A percentile compares a stretch with the other conserved stretches of the same genome.
phyloP scores from a whole-genome alignment of 177 flowering plant species.

The Vitis hybrid region DNA sequence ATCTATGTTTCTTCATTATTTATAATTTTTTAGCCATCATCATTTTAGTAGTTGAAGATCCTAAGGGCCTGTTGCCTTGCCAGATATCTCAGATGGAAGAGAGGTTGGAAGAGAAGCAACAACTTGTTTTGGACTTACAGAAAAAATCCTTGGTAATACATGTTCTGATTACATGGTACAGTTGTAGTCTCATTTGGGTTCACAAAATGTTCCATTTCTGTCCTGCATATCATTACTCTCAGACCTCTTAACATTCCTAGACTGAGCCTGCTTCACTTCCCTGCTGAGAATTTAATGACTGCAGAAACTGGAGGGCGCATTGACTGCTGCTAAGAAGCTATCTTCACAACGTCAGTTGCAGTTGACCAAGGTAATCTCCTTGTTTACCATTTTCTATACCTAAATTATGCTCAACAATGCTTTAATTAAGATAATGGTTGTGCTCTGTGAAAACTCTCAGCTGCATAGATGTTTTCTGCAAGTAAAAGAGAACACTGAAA shows the following conservation, averaged over 20 bases:
- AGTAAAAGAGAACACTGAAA: constrained; percentile 56
- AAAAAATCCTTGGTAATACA: constrained; percentile 60
- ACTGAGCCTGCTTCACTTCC: background rate
- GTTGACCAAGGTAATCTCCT: constrained; percentile 55
- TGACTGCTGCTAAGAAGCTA: constrained; percentile 54
- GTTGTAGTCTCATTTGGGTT: background rate
- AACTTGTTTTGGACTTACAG: constrained; percentile 51
- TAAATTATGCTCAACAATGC: background rate
- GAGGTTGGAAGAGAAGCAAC: constrained; percentile 43
- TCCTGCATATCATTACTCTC: background rate
- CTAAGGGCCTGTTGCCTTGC: constrained; percentile 7
- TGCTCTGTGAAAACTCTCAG: constrained; percentile 36
- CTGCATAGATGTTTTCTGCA: constrained; percentile 61
- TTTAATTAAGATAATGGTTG: constrained; percentile 1
- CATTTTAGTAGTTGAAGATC: background rate
- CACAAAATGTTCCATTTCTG: background rate
- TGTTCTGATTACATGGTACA: background rate
- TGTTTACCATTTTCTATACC: background rate
- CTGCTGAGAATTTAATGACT: constrained; percentile 8
- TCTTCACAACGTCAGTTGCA: constrained; percentile 54
- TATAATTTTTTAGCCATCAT: background rate
- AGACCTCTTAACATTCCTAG: background rate
- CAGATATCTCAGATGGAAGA: constrained; percentile 68
- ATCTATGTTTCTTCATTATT: too few species aligned
- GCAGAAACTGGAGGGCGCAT: constrained; percentile 74